Conservation (phyloP, 495 filamentous ascomycete species). For the Penicillium simplicissimum region DNA sequence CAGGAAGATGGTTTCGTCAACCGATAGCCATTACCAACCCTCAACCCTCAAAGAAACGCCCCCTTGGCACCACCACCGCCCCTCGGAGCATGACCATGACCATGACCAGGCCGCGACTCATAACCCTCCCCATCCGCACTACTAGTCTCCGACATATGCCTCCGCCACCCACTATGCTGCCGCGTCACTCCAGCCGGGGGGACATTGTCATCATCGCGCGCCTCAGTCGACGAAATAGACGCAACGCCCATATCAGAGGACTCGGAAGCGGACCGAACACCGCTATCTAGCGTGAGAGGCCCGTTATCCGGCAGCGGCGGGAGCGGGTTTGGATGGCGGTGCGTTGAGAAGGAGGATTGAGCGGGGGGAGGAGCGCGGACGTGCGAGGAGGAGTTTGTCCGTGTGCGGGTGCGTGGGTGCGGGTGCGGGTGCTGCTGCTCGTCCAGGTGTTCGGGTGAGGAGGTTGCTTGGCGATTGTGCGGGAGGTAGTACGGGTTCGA, state of each 20-base stretch:
- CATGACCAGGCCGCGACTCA: conserved; percentile 7
- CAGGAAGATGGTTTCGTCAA: too few species aligned
- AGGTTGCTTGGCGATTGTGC: conserved; percentile 10
- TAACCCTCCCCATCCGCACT: conserved; percentile 21
- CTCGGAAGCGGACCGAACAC: conserved; percentile 19
- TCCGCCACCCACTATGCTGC: conserved; percentile 38
- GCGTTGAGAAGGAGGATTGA: conserved; percentile 31
- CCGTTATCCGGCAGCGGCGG: conserved; percentile 32
- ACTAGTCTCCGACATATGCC: conserved; percentile 29
- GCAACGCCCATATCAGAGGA: conserved; percentile 27
- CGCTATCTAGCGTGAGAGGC: conserved; percentile 12
- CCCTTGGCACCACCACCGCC: conserved; percentile 9
- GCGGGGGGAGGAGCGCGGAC: conserved; percentile 25
- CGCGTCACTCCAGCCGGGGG: conserved; percentile 21
- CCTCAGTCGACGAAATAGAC: conserved; percentile 22
- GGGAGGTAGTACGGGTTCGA: conserved; percentile 32
- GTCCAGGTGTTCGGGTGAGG: conserved; percentile 18
- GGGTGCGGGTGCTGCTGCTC: neutral
- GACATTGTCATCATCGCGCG: conserved; percentile 11
- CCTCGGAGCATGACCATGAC: conserved; percentile 4
- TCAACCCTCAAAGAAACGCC: conserved; percentile 30
- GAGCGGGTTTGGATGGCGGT: conserved; percentile 32
- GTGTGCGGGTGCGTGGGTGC: conserved; percentile 16
- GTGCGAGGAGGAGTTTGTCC: conserved; percentile 26
- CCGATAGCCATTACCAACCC: too few species aligned